Conservation (phyloP, 257 asterid species). For the Agastache rugosa region DNA sequence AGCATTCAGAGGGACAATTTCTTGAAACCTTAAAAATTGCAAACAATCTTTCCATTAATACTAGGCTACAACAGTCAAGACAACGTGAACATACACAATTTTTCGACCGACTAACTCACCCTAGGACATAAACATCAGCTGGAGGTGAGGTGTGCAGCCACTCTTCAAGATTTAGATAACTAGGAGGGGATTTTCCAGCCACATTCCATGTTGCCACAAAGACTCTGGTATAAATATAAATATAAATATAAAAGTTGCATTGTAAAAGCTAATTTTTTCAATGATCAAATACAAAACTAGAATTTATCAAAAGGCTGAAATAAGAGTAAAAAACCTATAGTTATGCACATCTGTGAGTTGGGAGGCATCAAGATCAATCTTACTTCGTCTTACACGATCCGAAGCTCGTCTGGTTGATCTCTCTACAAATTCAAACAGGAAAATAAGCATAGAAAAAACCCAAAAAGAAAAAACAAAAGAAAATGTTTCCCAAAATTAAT, state of each 20-base stretch:
- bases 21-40: slow-evolving; percentile 79
- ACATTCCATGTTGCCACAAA: slow-evolving; percentile 99
- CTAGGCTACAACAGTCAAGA: background rate
- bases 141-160: slow-evolving; percentile 98
- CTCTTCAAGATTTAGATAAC: slow-evolving; percentile 78
- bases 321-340: slow-evolving; percentile 53
- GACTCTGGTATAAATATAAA: slow-evolving; percentile 52
- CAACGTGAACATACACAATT: background rate
- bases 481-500: background rate
- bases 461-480: background rate
- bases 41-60: slow-evolving; percentile 11
- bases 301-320: background rate
- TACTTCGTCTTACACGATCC: slow-evolving; percentile 59
- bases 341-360: slow-evolving; percentile 69
- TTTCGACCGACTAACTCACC: slow-evolving; percentile 59
- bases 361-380: slow-evolving; percentile 74
- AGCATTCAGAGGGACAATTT: slow-evolving; percentile 95
- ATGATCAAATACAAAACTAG: background rate
- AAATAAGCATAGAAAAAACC: slow-evolving; percentile 23
- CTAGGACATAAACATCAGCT: slow-evolving; percentile 95
- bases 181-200: slow-evolving; percentile 95
- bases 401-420: slow-evolving; percentile 49
- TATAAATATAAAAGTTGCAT: background rate
- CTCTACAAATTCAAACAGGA: slow-evolving; percentile 46
- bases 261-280: slow-evolving; percentile 10